Evolutionary conservation across 495 filamentous ascomycete species (phyloP).

Genomic region (Aspergillus indologenus): DNA sequence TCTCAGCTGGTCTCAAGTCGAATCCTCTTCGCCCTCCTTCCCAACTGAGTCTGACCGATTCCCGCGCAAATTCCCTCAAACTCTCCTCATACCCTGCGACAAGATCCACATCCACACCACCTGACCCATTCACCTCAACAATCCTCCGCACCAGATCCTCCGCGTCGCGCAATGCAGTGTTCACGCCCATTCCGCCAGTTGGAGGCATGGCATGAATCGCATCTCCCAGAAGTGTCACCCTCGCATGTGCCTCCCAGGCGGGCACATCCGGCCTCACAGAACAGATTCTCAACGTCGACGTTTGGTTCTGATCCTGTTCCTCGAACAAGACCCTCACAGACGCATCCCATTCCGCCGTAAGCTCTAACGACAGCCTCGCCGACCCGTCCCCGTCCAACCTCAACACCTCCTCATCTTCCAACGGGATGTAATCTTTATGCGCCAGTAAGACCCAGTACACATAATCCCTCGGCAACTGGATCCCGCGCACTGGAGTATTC

Average conservation of each 20-base stretch:
- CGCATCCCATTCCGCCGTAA: conserved; percentile 30
- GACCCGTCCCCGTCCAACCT: conserved; percentile 20
- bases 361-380: conserved; percentile 18
- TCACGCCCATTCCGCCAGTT: conserved; percentile 57
- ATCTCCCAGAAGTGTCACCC: conserved; percentile 61
- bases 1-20: conserved; percentile 25
- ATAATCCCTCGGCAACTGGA: conserved; percentile 30
- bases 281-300: conserved; percentile 31
- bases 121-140: conserved; percentile 38
- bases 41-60: conserved; percentile 25
- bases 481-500: conserved; percentile 7
- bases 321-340: conserved; percentile 34
- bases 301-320: conserved; percentile 30
- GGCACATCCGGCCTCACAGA: conserved; percentile 39
- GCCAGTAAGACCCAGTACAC: conserved; percentile 39
- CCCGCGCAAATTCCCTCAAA: conserved; percentile 27
- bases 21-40: conserved; percentile 27
- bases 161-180: conserved; percentile 51
- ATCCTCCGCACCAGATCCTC: conserved; percentile 28
- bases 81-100: conserved; percentile 40
- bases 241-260: conserved; percentile 29
- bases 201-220: conserved; percentile 62
- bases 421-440: conserved; percentile 18
- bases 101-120: conserved; percentile 48
- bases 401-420: conserved; percentile 23